Base-by-base conservation (phyloP, 225 moss, liverwort and hornwort genomes). In the Lunularia cruciata region DNA sequence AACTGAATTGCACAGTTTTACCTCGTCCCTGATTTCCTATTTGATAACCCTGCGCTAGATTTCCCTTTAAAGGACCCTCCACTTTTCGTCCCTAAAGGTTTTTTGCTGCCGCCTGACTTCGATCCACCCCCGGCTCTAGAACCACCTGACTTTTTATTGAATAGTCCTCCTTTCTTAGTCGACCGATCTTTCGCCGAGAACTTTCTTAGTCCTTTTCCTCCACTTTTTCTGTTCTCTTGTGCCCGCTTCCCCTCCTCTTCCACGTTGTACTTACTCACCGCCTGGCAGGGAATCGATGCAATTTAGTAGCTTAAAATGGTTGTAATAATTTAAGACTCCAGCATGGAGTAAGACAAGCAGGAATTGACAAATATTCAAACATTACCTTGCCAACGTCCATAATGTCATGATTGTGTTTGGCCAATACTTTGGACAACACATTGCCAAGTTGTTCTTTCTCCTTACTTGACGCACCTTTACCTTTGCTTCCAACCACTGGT, bases 371-470 rank as follows among this genome's bases (percentile, higher is more conserved):
- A n/a, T n/a, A n/a, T 40, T 40, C 40, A 40, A 6, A 23, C 54
- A 12, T 58, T 75, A 90, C 96, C 98, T 98, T 98, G 76, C 79
- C 85, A 10, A 93, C 72, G 74, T 98, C 91, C 63, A 96, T 78
- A 46, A 91, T 80, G 69, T 88, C 88, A 71, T 89, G 88, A 61
- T 85, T 84, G 59, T 98, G 86, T 62, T 79, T 82, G 20, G 93
- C 90, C 62, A 98, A 65, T 7, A 98, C 91, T 91, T 88, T 93
- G 53, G 76, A 89, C 57, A 93, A 84, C 66, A 98, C 85, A 43
- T 80, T 85, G 53, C 78, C 80, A 40, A 98, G 73, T 38, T 86
- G 83, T 75, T 91, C 85, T 73, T 88, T 98, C 64, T 98, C 93
- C 38, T 89, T 83, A 35, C 65, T 75, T 6, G 61, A 43, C 9